Evolutionary conservation across 2,329 filamentous ascomycete species (phyloP), one percentile per base, ranked within the genome.

Genomic region (Cercospora citrullina): DNA sequence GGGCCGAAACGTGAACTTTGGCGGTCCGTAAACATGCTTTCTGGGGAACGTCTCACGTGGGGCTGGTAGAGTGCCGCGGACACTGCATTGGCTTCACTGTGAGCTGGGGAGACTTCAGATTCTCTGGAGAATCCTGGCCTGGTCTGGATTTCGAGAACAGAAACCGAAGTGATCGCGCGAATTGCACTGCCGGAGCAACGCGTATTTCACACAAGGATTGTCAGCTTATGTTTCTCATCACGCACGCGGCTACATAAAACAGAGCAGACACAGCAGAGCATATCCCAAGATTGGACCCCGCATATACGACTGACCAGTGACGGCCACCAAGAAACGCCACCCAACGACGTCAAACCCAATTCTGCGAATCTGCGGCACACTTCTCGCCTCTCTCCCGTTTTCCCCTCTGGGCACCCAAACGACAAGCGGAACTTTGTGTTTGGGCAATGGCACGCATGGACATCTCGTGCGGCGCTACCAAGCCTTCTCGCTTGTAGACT

Each of bases 391-490:
- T 16, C 31, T 59, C 55, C 9, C 55, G n/a, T 31, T n/a, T 21
- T 12, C 33, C 28, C 4, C 31, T 36, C 55, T 59, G 28, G 30
- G n/a, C 55, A 36, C n/a, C 23, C 55, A 33, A 36, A 36, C 28
- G 55, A 33, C 30, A 21, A 33, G 28, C 55, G 18, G n/a, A 31
- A 59, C 55, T 33, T 36, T 33, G 28, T 36, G 31, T 59, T 53
- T 14, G 48, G 55, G 30, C 55, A 2, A 36, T 23, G 55, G 30
- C 16, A 48, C 28, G 39, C 60, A 62, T 30, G 26, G 26, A 45
- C 28, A 62, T 21, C 23, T 45, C 36, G 36, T 30, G n/a, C 36
- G 60, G 60, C 60, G 5, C 28, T 48, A 62, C 60, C 21, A 62
- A 62, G 60, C 36, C 60, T 62, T 21, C 21, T 28, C 36, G 36